Evolutionary conservation across 192 early-diverging fungal genomes (phyloP).

Genomic region (Coemansia sp.): DNA sequence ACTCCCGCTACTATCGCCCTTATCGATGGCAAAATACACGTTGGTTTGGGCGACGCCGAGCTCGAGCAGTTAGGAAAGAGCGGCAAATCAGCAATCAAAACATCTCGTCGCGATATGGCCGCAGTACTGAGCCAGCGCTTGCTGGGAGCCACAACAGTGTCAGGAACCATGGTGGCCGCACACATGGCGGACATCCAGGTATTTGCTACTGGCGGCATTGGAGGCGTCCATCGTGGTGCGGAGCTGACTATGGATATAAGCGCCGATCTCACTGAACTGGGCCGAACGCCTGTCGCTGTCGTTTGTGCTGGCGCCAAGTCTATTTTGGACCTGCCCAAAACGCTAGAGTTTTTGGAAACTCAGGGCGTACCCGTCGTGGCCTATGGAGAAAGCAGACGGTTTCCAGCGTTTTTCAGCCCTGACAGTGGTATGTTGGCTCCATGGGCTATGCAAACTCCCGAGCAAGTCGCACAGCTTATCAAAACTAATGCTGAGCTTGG

Average conservation of each 20-base stretch:
- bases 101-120: slow-evolving; percentile 83
- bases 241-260: slow-evolving; percentile 81
- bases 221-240: slow-evolving; percentile 89
- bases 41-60: slow-evolving; percentile 69
- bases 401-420: slow-evolving; percentile 92
- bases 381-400: slow-evolving; percentile 61
- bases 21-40: slow-evolving; percentile 77
- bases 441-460: slow-evolving; percentile 38
- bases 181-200: slow-evolving; percentile 80
- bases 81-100: slow-evolving; percentile 66
- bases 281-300: slow-evolving; percentile 88
- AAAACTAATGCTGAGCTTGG: slow-evolving; percentile 61
- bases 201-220: slow-evolving; percentile 97
- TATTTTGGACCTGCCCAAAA: slow-evolving; percentile 91
- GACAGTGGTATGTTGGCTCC: slow-evolving; percentile 60
- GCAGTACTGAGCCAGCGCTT: slow-evolving; percentile 67
- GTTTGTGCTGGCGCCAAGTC: slow-evolving; percentile 96
- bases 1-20: slow-evolving; percentile 90
- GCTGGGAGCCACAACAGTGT: slow-evolving; percentile 90
- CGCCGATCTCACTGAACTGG: slow-evolving; percentile 91
- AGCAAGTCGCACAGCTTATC: slow-evolving; percentile 50
- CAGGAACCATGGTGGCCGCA: slow-evolving; percentile 88
- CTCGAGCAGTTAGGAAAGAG: slow-evolving; percentile 64
- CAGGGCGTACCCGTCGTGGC: slow-evolving; percentile 91
- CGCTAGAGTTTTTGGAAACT: slow-evolving; percentile 90